phyloP scores from a whole-genome alignment of 2,329 filamentous ascomycete species.

The Clonostachys byssicola region DNA sequence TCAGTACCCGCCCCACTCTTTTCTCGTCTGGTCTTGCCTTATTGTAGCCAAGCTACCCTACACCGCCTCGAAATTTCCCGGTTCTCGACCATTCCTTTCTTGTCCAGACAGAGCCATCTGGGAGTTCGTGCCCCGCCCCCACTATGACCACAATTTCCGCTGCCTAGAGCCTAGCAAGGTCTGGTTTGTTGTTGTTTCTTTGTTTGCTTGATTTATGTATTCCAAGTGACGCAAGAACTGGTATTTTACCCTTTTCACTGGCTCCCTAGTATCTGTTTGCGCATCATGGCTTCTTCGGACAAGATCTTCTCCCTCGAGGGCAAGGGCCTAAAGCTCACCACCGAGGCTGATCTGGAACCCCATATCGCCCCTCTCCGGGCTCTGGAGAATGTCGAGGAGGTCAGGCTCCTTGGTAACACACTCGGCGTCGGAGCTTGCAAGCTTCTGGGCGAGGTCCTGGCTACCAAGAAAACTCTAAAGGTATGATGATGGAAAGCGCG shows the following conservation, averaged over 20 bases:
- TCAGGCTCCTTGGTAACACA: constrained; percentile 86
- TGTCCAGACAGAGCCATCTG: not conserved
- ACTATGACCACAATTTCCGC: constrained; percentile 9
- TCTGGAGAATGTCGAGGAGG: constrained; percentile 74
- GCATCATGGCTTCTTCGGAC: constrained; percentile 22
- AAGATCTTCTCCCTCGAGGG: constrained; percentile 88
- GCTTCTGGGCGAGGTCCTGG: constrained; percentile 76
- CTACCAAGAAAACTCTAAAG: constrained; percentile 78
- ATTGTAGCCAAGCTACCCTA: not conserved
- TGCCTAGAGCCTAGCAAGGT: too few species aligned
- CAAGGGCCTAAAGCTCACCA: constrained; percentile 89
- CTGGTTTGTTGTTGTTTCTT: not conserved
- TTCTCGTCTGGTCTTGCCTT: not conserved
- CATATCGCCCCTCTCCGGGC: constrained; percentile 74
- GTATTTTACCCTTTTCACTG: constrained; percentile 4
- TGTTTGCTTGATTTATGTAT: not conserved
- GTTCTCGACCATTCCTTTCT: not conserved
- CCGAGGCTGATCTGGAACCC: constrained; percentile 78
- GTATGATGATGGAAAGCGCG: constrained; percentile 32
- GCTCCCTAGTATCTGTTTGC: not conserved
- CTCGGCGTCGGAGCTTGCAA: constrained; percentile 85
- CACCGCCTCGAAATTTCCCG: not conserved
- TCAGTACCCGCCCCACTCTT: not conserved
- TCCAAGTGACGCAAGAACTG: not conserved
- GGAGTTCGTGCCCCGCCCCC: constrained; percentile 18